Evolutionary conservation across 75 land plant genomes (phyloP), one percentile per base, ranked within the genome.

Genomic region (Sequoia sempervirens): DNA sequence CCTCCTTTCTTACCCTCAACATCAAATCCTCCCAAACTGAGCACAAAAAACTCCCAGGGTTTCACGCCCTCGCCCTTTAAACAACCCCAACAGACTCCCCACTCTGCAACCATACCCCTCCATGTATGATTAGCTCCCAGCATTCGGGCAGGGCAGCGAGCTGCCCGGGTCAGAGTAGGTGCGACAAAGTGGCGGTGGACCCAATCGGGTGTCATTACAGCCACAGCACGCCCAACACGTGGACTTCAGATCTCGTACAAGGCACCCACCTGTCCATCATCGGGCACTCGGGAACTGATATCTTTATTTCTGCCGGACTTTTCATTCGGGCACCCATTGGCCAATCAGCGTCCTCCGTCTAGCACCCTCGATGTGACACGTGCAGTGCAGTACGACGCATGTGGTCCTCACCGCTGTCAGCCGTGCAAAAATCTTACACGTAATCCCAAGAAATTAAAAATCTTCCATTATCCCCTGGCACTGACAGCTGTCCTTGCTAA

Each of bases 261-360:
- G 14, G 6, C 10, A 3, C 18, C 2, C 82, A 81, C 53, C 52
- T 81, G 82, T 5, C 56, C 38, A 12, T 8, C 64, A 81, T 81
- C 82, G 64, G 61, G 38, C 58, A 17, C 37, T 18, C 61, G 54
- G 64, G 41, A 54, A 81, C 82, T 81, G 82, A 30, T 81, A 81
- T 81, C 82, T 81, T 81, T 54, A 53, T 30, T 81, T 54, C 38
- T 81, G 82, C 64, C 82, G 82, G 82, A 32, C 82, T 81, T 26
- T n/a, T n/a, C 47, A 26, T n/a, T 2, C 23, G 1, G 1, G 20
- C 15, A 53, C 82, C 54, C 61, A 15, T 53, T 41, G 23, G 5
- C 82, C 26, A 78, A 78, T 78, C 45, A 45, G 12, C 20, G 2
- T 34, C 40, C 37, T 23, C 38, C 61, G 5, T 30, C 32, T 50